phyloP scores from a whole-genome alignment of 345 rosid genomes.

The Eucalyptus sideroxylon region DNA sequence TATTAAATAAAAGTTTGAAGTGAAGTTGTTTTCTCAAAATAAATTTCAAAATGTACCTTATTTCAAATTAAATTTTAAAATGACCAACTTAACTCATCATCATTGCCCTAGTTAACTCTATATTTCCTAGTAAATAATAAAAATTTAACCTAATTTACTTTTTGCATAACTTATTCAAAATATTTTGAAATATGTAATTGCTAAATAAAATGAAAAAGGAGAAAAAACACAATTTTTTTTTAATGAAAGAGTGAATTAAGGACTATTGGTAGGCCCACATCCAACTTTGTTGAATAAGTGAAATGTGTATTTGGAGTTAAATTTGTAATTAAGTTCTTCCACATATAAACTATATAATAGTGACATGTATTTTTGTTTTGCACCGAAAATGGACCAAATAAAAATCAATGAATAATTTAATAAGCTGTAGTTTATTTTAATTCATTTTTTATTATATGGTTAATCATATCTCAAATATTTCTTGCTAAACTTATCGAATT shows the following conservation, averaged over 20 bases:
- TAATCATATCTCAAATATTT: neutral
- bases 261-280: neutral
- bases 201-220: neutral
- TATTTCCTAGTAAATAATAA: neutral
- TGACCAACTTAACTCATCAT: neutral
- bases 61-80: neutral
- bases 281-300: neutral
- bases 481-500: neutral
- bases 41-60: neutral
- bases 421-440: neutral
- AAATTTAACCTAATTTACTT: neutral
- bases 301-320: neutral
- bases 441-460: neutral
- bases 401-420: neutral
- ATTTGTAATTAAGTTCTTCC: neutral
- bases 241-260: neutral
- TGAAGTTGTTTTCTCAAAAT: neutral
- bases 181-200: neutral
- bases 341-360: neutral
- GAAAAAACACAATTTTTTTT: neutral
- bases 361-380: neutral
- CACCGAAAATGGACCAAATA: neutral
- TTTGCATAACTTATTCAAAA: neutral
- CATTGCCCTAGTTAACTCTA: neutral
- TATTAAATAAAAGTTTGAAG: neutral